Evolutionary conservation across 352 stramenopile species (phyloP), one percentile per base, ranked within the genome.

Genomic region (Plasmopara muralis): DNA sequence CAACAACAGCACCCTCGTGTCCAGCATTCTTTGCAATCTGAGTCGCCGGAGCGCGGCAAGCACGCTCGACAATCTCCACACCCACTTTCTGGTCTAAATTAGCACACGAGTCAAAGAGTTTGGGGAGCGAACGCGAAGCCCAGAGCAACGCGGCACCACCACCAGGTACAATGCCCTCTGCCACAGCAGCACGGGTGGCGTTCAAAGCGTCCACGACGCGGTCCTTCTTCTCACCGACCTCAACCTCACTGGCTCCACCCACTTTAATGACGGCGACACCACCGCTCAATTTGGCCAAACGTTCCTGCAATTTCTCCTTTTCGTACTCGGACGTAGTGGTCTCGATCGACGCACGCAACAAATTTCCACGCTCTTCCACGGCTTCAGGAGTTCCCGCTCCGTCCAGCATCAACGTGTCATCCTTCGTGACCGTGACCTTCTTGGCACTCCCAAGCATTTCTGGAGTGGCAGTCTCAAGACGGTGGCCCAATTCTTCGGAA

Each of bases 171-270:
- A 99, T 99, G 43, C 97, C 97, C 70, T 99, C 95, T 15, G 98
- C 95, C 5, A 99, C 96, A 57, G 97, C 97, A 5, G 97, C 97
- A 56, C 96, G 93, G 39, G 97, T 99, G 47, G 97, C 97, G 72
- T 99, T 99, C 25, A 99, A 82, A n/a, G 97, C 97, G 79, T 99
- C 97, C 38, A 98, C 93, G 47, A 99, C 95, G 62, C 97, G 93
- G 76, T 99, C 97, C 86, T 99, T 99, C 95, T 99, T 99, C 77
- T 99, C 97, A 20, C 89, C 78, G 13, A 99, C 97, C 74, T 99
- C 97, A 39, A 99, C 95, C 73, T 99, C 97, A 48, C 82, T 97
- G 49, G 95, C 95, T 43, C 97, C 97, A 50, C 97, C 97, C 29
- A 99, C 97, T 80, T 99, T 98, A 74, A 99, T 99, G 20, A 99